These are phyloP conservation scores for Deuterostichococcus epilithicus DNA, from an alignment of 139 green algal genomes.

Conservation along the genomic window DNA sequence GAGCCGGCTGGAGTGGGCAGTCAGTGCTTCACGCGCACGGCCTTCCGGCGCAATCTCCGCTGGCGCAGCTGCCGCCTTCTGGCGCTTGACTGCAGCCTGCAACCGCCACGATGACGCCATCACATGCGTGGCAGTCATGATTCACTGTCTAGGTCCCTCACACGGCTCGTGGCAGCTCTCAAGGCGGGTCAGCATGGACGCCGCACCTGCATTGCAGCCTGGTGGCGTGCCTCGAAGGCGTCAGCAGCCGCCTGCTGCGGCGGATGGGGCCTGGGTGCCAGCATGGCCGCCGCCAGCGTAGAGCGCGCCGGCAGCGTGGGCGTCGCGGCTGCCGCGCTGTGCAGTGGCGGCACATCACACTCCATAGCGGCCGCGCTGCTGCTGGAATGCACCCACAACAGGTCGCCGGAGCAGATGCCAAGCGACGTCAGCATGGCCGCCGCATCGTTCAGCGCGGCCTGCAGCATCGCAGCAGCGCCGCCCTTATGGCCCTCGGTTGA, in stretches of 20 bases:
- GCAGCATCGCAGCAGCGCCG: not conserved
- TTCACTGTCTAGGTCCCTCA: no score
- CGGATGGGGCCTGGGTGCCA: slow-evolving; percentile 1
- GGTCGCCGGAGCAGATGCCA: slow-evolving; percentile 31
- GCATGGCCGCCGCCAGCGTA: not conserved
- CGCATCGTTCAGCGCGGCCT: not conserved
- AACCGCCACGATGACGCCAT: no score
- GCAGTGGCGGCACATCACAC: not conserved
- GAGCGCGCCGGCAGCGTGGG: not conserved
- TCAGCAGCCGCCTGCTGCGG: not conserved
- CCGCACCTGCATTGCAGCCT: not conserved
- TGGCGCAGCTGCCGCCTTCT: no score
- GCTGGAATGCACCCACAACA: slow-evolving; percentile 31
- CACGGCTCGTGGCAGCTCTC: no score
- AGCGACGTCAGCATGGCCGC: slow-evolving; percentile 12
- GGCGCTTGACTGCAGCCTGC: no score
- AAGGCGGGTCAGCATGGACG: no score
- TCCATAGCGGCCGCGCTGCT: not conserved
- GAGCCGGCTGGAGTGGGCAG: not conserved
- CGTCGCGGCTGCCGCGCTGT: no score
- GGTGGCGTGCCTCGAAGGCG: not conserved
- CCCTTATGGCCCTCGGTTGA: no score
- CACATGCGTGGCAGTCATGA: no score
- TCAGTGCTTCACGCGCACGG: not conserved
- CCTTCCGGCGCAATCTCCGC: no score